These are phyloP conservation scores for Auriculariales sp. DNA, from an alignment of 768 basidiomycete species.

Conservation along the genomic window DNA sequence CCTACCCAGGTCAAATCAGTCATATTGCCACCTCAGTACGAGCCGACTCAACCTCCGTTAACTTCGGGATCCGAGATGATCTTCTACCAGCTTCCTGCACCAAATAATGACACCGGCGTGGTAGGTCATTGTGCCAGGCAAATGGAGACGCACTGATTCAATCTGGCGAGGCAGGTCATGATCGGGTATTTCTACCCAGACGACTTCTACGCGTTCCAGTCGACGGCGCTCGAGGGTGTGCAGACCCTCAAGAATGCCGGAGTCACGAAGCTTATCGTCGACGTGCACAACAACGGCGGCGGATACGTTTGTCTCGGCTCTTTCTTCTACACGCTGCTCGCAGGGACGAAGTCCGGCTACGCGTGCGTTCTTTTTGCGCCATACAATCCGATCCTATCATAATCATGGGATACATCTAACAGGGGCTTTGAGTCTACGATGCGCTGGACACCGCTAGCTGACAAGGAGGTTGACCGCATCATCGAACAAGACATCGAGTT, in stretches of 20 bases:
- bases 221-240: slow-evolving; percentile 31
- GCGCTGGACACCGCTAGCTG: slow-evolving; percentile 41
- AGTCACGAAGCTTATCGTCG: slow-evolving; percentile 37
- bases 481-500: slow-evolving; percentile 27
- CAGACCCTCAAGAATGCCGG: slow-evolving; percentile 30
- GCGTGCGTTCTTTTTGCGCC: slow-evolving; percentile 23
- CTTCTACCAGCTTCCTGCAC: slow-evolving; percentile 39
- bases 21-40: slow-evolving; percentile 30
- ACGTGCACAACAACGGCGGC: slow-evolving; percentile 49
- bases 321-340: slow-evolving; percentile 43
- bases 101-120: slow-evolving; percentile 43
- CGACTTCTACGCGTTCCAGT: slow-evolving; percentile 37
- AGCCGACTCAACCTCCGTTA: slow-evolving; percentile 32
- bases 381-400: neutral
- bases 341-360: slow-evolving; percentile 31
- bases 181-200: slow-evolving; percentile 34
- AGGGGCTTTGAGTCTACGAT: slow-evolving; percentile 44
- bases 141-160: slow-evolving; percentile 3
- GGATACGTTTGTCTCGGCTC: slow-evolving; percentile 49
- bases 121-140: slow-evolving; percentile 19
- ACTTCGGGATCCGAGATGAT: slow-evolving; percentile 32
- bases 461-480: slow-evolving; percentile 39
- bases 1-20: slow-evolving; percentile 25
- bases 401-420: neutral
- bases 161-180: slow-evolving; percentile 34